phyloP scores from a whole-genome alignment of 2,329 filamentous ascomycete species.

The Neoarthrinium moseri region DNA sequence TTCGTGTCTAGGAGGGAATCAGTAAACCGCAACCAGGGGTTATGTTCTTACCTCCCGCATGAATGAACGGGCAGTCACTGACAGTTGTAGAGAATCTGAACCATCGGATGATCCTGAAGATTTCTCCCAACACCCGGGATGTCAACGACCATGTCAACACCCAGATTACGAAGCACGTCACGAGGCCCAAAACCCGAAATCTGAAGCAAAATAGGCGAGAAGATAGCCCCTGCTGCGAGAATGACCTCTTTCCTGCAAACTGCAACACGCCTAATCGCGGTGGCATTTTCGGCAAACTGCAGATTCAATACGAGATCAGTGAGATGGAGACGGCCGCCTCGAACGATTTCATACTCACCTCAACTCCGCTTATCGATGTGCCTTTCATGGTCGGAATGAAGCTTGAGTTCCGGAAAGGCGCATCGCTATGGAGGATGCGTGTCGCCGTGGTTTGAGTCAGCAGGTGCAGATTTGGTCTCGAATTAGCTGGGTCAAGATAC shows the following conservation, averaged over 20 bases:
- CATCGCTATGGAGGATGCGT: slow-evolving; percentile 26
- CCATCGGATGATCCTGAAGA: slow-evolving; percentile 29
- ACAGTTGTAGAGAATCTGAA: slow-evolving; percentile 25
- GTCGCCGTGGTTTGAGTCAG: slow-evolving; percentile 36
- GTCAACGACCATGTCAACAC: slow-evolving; percentile 25
- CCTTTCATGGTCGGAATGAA: slow-evolving; percentile 9
- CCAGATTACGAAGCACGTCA: slow-evolving; percentile 22
- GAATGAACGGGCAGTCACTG: slow-evolving; percentile 1
- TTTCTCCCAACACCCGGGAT: slow-evolving; percentile 31
- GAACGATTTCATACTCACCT: slow-evolving; percentile 25
- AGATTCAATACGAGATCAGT: neutral
- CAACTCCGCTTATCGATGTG: slow-evolving; percentile 31
- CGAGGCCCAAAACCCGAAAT: slow-evolving; percentile 32
- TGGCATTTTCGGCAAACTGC: slow-evolving; percentile 27
- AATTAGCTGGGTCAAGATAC: slow-evolving; percentile 35
- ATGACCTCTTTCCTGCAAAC: slow-evolving; percentile 28
- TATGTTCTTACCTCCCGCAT: too few relatives aligned
- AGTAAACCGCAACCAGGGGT: too few relatives aligned
- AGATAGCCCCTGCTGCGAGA: slow-evolving; percentile 27
- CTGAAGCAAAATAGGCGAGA: slow-evolving; percentile 28
- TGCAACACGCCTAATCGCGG: slow-evolving; percentile 17
- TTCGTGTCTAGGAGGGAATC: neutral
- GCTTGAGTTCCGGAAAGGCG: slow-evolving; percentile 10
- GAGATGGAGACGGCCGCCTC: slow-evolving; percentile 1
- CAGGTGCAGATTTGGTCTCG: slow-evolving; percentile 37